Evolutionary conservation across 345 rosid genomes (phyloP).

Genomic region (Eutrema yunnanense): DNA sequence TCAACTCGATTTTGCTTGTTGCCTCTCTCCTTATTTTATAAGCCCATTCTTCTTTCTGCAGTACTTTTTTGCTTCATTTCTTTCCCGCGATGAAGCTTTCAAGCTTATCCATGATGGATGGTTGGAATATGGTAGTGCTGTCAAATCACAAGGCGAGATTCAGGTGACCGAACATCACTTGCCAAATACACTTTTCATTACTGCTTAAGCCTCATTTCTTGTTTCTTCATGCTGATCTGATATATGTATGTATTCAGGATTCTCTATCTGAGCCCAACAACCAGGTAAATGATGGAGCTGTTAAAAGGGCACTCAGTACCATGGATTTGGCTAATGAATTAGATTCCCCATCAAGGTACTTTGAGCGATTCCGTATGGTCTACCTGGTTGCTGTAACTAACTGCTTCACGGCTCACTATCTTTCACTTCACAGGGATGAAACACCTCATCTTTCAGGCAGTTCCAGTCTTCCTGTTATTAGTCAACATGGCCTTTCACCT

Average conservation of each 20-base stretch:
- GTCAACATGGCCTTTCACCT: constrained; percentile 38
- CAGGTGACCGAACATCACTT: constrained; percentile 37
- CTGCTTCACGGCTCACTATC: background rate
- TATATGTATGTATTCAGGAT: constrained; percentile 35
- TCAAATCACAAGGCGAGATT: constrained; percentile 35
- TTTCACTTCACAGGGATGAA: constrained; percentile 44
- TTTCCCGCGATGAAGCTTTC: constrained; percentile 81
- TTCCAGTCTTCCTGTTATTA: constrained; percentile 27
- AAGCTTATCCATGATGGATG: constrained; percentile 65
- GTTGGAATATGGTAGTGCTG: constrained; percentile 42
- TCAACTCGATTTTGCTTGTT: constrained; percentile 4
- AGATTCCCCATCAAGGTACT: constrained; percentile 51
- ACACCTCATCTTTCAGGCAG: constrained; percentile 34
- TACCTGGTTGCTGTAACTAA: constrained; percentile 9
- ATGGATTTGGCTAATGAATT: constrained; percentile 22
- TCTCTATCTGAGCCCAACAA: constrained; percentile 43
- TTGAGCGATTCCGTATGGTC: background rate
- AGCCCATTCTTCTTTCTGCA: constrained; percentile 31
- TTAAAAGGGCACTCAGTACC: constrained; percentile 41
- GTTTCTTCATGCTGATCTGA: background rate
- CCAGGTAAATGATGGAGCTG: constrained; percentile 50
- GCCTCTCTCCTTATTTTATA: constrained; percentile 14
- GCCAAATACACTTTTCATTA: background rate
- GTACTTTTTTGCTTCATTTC: constrained; percentile 76
- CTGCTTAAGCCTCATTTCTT: constrained; percentile 2